Evolutionary conservation across 495 filamentous ascomycete genomes (phyloP).

Genomic region (Lasiosphaeria miniovina): DNA sequence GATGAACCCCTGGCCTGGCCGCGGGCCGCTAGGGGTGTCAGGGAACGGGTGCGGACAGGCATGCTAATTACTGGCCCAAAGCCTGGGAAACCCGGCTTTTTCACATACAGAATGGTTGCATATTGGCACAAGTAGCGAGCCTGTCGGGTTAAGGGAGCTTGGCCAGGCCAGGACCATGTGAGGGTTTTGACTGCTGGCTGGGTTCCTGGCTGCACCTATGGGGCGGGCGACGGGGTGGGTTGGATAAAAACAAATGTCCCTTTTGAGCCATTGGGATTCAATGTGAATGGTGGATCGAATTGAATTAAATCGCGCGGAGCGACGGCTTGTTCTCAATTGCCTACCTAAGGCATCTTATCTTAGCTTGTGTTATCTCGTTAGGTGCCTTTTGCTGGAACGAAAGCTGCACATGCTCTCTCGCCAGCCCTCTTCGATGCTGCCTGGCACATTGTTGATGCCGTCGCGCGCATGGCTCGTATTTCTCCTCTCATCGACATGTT

Average conservation of each 20-base stretch:
- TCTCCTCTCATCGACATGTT: too few relatives aligned
- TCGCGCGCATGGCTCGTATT: too few relatives aligned
- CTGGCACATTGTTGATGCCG: too few relatives aligned
- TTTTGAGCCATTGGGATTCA: neutral
- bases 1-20: neutral
- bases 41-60: neutral
- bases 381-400: too few relatives aligned
- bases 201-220: too few relatives aligned
- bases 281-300: too few relatives aligned
- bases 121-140: neutral
- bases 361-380: too few relatives aligned
- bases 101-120: neutral
- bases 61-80: neutral
- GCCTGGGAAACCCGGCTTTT: neutral
- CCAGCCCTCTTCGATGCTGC: too few relatives aligned
- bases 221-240: neutral
- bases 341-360: too few relatives aligned
- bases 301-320: too few relatives aligned
- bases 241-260: neutral
- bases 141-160: neutral
- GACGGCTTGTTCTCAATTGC: too few relatives aligned
- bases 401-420: too few relatives aligned
- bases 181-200: neutral
- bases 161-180: neutral
- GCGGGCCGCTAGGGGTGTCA: neutral